Base-by-base conservation (phyloP, 2,329 filamentous ascomycete species). In the Scytalidium sp. region DNA sequence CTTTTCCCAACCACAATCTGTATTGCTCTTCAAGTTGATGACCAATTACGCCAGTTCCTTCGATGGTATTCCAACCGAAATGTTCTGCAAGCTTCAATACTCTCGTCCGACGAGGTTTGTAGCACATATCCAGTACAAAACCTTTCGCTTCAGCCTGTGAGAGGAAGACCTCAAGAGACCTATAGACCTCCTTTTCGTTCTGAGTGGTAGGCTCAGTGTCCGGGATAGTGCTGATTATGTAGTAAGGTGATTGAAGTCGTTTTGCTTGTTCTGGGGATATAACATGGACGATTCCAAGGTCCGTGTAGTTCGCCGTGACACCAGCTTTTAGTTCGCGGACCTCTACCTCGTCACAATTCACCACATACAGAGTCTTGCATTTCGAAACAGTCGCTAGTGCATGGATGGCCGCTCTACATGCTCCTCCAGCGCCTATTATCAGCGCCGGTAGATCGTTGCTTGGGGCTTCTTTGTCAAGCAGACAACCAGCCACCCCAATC, bases 111-210 rank as follows among this genome's bases (percentile, higher is more conserved):
- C 55, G 73, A 0, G 88, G 88, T 64, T 91, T 88, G 65, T 92
- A 92, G 72, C 87, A 91, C 88, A 93, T 92, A 67, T 92, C 88
- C 52, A 92, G 66, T 50, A 92, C 80, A 6, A 82, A 82, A 2
- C 87, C 87, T 68, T 87, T 86, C 52, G 76, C 70, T 1, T 62
- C 42, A 10, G 47, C 49, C 21, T 71, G 57, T n/a, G n/a, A n/a
- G 43, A 74, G 51, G 49, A 74, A 67, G 9, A 57, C 59, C 51
- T 65, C 52, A 9, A 73, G 55, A 4, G 55, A 51, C 5, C 45
- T 43, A 19, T 87, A 72, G 3, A 84, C 80, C 29, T 72, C 70
- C 19, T 75, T 69, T 71, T 92, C 88, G 22, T 75, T 76, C 2
- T 72, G 64, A 0, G 83, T 86, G 57, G 73, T 73, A 1, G 88